phyloP scores from a whole-genome alignment of 352 stramenopile genomes.

The Thraustochytrium sp. region DNA sequence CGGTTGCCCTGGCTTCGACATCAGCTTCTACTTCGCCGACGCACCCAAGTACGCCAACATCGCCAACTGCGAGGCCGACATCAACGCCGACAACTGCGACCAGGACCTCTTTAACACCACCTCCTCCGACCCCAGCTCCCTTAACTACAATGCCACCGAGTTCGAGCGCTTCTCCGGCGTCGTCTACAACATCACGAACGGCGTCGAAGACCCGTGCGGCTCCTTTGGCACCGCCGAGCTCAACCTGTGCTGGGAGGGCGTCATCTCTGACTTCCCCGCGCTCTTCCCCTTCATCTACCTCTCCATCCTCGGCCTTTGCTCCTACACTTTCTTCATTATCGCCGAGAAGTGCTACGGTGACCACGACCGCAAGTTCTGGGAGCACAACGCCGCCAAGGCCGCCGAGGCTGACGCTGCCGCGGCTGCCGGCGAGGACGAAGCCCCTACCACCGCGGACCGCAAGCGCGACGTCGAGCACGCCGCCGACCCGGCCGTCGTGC shows the following conservation, averaged over 20 bases:
- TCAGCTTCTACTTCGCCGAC: not conserved
- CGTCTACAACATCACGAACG: not conserved
- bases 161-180: not conserved
- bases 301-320: not conserved
- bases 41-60: not conserved
- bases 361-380: constrained; percentile 7
- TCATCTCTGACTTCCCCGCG: not conserved
- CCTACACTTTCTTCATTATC: constrained; percentile 44
- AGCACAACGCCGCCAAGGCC: too few species aligned
- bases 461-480: too few species aligned
- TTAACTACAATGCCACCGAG: not conserved
- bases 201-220: not conserved
- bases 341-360: constrained; percentile 41
- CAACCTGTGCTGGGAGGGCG: constrained; percentile 37
- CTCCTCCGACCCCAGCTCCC: not conserved
- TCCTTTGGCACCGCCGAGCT: not conserved
- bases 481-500: too few species aligned
- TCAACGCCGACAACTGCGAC: not conserved
- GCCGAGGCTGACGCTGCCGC: too few species aligned
- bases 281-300: constrained; percentile 35
- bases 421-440: too few species aligned
- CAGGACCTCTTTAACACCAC: not conserved
- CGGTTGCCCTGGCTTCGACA: constrained; percentile 17
- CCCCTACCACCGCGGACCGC: too few species aligned
- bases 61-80: not conserved